phyloP scores from a whole-genome alignment of 306 rosid species.

The Hylodesmum podocarpum region DNA sequence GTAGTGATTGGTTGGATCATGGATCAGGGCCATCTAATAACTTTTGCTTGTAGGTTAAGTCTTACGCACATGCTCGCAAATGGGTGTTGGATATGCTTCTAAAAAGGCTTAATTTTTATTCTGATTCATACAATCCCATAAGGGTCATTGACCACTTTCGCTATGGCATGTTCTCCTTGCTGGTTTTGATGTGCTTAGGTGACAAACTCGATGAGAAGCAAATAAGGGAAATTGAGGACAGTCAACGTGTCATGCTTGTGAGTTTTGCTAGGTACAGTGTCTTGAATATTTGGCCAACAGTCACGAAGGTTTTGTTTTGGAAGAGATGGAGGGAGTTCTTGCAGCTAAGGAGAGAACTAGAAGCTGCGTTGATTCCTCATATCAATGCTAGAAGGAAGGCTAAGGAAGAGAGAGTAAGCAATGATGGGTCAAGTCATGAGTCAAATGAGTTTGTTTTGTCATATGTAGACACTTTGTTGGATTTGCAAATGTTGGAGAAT shows the following conservation, averaged over 20 bases:
- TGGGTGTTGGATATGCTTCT: slow-evolving; percentile 39
- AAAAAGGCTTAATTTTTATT: neutral
- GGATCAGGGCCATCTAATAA: no score
- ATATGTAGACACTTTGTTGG: slow-evolving; percentile 47
- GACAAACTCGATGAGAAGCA: slow-evolving; percentile 41
- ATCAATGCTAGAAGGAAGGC: slow-evolving; percentile 38
- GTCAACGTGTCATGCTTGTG: slow-evolving; percentile 33
- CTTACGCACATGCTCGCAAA: slow-evolving; percentile 37
- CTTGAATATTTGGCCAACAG: slow-evolving; percentile 35
- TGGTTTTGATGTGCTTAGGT: slow-evolving; percentile 45
- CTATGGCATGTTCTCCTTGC: slow-evolving; percentile 39
- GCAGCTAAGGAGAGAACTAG: slow-evolving; percentile 22
- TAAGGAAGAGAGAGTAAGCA: slow-evolving; percentile 28
- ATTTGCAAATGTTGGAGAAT: slow-evolving; percentile 32
- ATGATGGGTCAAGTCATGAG: neutral
- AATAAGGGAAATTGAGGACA: slow-evolving; percentile 33
- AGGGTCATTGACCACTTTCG: slow-evolving; percentile 30
- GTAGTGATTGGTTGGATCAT: no score
- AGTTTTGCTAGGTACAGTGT: slow-evolving; percentile 21
- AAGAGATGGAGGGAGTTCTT: slow-evolving; percentile 39
- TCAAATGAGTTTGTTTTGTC: slow-evolving; percentile 23
- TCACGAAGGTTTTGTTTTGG: slow-evolving; percentile 29
- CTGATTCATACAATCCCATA: neutral
- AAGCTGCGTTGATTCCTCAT: slow-evolving; percentile 29
- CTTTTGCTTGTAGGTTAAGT: slow-evolving; percentile 24